These are phyloP conservation scores for Yamadazyma blattariae DNA, from an alignment of 1,139 yeast species.

Conservation along the genomic window DNA sequence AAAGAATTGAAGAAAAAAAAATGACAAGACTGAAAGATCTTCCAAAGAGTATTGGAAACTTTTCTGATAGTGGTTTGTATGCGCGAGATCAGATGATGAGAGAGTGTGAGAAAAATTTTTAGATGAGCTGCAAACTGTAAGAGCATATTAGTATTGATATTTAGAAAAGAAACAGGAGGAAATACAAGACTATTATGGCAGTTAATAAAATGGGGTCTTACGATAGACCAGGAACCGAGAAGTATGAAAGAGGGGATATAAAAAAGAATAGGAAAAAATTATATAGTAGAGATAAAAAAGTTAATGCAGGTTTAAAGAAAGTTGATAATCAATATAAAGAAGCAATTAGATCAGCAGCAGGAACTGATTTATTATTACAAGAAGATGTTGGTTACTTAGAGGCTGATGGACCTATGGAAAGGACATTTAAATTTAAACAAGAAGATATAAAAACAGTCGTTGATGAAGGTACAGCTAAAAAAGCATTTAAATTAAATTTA, in stretches of 20 bases:
- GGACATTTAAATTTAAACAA: conserved; percentile 82
- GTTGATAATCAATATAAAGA: conserved; percentile 73
- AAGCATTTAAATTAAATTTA: conserved; percentile 71
- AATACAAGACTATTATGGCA: conserved; percentile 5
- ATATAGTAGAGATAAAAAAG: conserved; percentile 54
- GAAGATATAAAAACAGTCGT: conserved; percentile 76
- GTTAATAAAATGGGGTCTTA: conserved; percentile 18
- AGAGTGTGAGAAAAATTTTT: conserved; percentile 7
- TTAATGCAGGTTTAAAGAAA: conserved; percentile 62
- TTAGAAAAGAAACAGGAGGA: too few species aligned
- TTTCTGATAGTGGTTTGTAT: neutral
- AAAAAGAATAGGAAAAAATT: conserved; percentile 18
- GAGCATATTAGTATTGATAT: neutral
- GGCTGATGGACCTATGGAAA: conserved; percentile 85
- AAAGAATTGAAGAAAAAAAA: too few species aligned
- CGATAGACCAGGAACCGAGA: conserved; percentile 19
- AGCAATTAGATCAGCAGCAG: conserved; percentile 78
- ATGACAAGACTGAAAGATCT: too few species aligned
- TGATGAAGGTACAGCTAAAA: conserved; percentile 70
- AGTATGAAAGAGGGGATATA: conserved; percentile 16
- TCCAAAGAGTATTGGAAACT: too few species aligned
- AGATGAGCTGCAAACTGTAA: conserved; percentile 7
- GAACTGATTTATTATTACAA: conserved; percentile 79
- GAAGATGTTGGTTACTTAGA: conserved; percentile 86
- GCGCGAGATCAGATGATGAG: conserved; percentile 1